Evolutionary conservation across 371 early-diverging fungal species (phyloP).

Genomic region (Actinomortierella ambigua): DNA sequence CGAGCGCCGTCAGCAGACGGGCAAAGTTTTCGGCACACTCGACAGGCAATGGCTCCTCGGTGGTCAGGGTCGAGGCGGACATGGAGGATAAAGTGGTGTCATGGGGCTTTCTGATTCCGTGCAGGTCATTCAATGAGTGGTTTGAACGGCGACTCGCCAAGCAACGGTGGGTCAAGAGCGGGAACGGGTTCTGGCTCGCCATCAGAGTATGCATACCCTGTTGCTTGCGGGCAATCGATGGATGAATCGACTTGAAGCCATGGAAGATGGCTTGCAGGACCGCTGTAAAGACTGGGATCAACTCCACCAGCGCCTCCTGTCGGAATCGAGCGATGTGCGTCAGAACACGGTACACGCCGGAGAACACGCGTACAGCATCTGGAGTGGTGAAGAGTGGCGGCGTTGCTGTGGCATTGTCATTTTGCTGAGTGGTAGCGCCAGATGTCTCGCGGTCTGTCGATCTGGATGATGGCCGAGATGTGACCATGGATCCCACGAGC

Average conservation of each 20-base stretch:
- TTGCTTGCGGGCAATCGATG: conserved; percentile 49
- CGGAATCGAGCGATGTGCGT: conserved; percentile 51
- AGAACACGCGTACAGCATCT: conserved; percentile 49
- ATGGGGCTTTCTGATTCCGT: neutral
- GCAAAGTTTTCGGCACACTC: conserved; percentile 57
- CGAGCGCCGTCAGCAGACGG: conserved; percentile 59
- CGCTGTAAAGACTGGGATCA: conserved; percentile 54
- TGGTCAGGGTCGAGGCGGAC: conserved; percentile 12
- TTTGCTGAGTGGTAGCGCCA: neutral
- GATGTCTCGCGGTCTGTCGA: neutral
- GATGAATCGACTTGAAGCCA: conserved; percentile 64
- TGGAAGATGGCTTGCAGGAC: conserved; percentile 56
- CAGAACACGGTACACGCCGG: conserved; percentile 51
- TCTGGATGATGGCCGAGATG: neutral
- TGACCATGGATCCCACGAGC: neutral
- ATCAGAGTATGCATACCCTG: conserved; percentile 31
- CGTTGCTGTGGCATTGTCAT: neutral
- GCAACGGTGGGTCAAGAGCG: conserved; percentile 20
- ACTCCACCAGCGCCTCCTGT: conserved; percentile 52
- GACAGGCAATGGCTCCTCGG: conserved; percentile 54
- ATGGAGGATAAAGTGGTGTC: no score
- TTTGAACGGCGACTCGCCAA: no score
- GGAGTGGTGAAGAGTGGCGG: conserved; percentile 45
- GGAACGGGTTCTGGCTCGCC: conserved; percentile 30
- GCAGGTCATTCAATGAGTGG: neutral